Evolutionary conservation across 768 basidiomycete genomes (phyloP).

Genomic region (Termitomyces sp.): DNA sequence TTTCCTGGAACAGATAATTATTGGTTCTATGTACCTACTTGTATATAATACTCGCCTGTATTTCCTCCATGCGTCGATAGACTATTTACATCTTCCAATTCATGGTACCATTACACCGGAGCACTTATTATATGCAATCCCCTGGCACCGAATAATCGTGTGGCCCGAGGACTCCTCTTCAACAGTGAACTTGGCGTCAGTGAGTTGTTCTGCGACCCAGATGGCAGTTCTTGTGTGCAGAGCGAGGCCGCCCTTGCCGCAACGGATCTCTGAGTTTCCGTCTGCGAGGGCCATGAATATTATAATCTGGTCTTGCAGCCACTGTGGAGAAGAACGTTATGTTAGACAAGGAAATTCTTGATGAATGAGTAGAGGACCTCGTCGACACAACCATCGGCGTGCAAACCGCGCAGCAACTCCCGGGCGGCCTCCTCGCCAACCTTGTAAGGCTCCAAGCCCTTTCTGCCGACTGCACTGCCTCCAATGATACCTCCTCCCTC

Average conservation of each 20-base stretch:
- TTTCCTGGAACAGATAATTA: constrained; percentile 75
- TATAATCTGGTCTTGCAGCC: constrained; percentile 69
- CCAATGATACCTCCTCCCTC: constrained; percentile 61
- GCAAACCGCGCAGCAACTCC: constrained; percentile 50
- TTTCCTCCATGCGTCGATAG: background rate
- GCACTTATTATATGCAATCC: constrained; percentile 27
- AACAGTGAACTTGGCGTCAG: constrained; percentile 57
- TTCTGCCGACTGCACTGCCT: constrained; percentile 60
- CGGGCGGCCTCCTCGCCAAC: constrained; percentile 60
- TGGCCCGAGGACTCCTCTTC: constrained; percentile 35
- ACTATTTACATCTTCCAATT: background rate
- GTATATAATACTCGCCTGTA: constrained; percentile 11
- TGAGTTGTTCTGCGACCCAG: constrained; percentile 64
- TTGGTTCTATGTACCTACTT: constrained; percentile 2
- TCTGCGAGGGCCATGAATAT: constrained; percentile 71
- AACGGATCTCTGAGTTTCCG: constrained; percentile 52
- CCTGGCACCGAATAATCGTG: constrained; percentile 52
- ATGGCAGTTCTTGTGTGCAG: constrained; percentile 74
- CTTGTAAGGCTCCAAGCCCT: constrained; percentile 33
- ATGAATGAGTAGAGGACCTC: constrained; percentile 35
- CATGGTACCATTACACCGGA: background rate
- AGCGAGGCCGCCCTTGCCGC: constrained; percentile 49
- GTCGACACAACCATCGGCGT: constrained; percentile 69
- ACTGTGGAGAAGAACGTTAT: constrained; percentile 16
- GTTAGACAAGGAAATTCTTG: background rate